These are phyloP conservation scores for Phialophora chinensis DNA, from an alignment of 2,329 filamentous ascomycete species.

Conservation along the genomic window DNA sequence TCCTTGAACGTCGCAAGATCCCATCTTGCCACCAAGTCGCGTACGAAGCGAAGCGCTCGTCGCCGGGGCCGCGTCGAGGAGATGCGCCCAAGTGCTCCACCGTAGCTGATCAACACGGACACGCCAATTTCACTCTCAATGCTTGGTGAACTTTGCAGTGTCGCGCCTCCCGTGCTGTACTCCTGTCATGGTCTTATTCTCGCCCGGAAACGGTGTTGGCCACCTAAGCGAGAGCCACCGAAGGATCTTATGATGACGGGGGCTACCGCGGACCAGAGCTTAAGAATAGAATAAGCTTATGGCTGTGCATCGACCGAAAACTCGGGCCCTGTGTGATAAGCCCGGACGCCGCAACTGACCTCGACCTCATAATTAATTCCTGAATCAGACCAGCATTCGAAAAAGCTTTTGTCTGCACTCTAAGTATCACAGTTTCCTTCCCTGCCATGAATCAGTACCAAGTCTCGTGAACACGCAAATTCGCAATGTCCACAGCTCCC, in stretches of 20 bases:
- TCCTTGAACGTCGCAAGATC: too few species aligned
- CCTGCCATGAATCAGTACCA: not conserved
- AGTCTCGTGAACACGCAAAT: not conserved
- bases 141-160: not conserved
- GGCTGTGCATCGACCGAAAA: not conserved
- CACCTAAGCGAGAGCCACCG: not conserved
- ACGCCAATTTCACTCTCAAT: not conserved
- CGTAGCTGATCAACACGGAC: not conserved
- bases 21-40: too few species aligned
- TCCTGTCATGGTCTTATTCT: not conserved
- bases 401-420: not conserved
- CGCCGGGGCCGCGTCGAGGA: not conserved
- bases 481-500: not conserved
- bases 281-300: slow-evolving; percentile 3
- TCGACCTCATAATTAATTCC: not conserved
- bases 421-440: not conserved
- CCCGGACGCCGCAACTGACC: not conserved
- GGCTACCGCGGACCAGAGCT: not conserved
- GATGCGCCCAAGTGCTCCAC: not conserved
- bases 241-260: not conserved
- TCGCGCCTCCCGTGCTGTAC: not conserved
- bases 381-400: too few species aligned
- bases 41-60: too few species aligned
- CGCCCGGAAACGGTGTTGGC: not conserved
- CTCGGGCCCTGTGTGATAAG: not conserved